Evolutionary conservation across 2,329 filamentous ascomycete genomes (phyloP), one percentile per base, ranked within the genome.

Genomic region (Trematosphaeria pertusa): DNA sequence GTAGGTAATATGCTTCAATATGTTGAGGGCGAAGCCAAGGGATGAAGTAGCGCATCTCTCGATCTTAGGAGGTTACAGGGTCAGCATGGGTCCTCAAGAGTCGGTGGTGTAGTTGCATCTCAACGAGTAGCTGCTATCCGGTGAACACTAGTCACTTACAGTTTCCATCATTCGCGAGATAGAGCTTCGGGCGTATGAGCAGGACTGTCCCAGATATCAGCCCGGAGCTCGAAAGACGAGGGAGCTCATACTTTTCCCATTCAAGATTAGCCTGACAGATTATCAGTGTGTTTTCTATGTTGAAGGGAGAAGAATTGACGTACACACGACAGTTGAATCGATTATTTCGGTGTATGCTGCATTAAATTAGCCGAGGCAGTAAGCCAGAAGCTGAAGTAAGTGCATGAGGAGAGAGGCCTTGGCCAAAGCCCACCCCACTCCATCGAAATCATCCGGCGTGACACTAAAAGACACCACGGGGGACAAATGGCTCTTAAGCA

Each of bases 121-220:
- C n/a, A n/a, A n/a, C n/a, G n/a, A n/a, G n/a, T n/a, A n/a, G 6
- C 3, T 12, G 12, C 6, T 31, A 21, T 30, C 9, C 6, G 10
- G 5, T 6, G 4, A 38, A 6, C 42, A 73, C n/a, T n/a, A n/a
- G n/a, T n/a, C n/a, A n/a, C n/a, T n/a, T n/a, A n/a, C n/a, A 77
- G 58, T 78, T 88, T 2, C 87, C 87, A 67, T 89, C 86, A 50
- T 88, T 87, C 37, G 87, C 87, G 5, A 91, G 78, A 59, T 78
- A 85, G 53, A 89, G 77, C 70, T 91, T 91, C 0, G 87, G 87
- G 9, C 88, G 78, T 46, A 94, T 87, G 48, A 87, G 76, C 14
- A 91, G 72, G 15, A 92, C 85, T 71, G 86, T 84, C 39, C 83
- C 80, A 56, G 91, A n/a, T n/a, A n/a, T n/a, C n/a, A n/a, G n/a